A percentile compares a stretch with the other conserved stretches of the same genome.
Evolutionary conservation across 2,329 filamentous ascomycete species (phyloP).

Genomic region (Aaosphaeria arxii): DNA sequence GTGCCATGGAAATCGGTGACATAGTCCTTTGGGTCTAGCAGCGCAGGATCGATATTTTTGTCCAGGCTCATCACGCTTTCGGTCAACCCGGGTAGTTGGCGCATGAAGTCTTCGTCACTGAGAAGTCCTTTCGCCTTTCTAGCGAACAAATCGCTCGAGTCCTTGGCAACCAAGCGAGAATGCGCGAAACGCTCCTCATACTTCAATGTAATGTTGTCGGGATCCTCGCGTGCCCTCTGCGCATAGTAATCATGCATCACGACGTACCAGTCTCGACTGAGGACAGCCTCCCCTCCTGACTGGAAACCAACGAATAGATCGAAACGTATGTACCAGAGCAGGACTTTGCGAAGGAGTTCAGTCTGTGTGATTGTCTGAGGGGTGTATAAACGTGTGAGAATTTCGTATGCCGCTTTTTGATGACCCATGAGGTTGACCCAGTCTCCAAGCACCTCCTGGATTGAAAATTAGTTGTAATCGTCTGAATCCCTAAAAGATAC

Average conservation of each 20-base stretch:
- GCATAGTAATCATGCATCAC: constrained; percentile 62
- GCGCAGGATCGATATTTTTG: constrained; percentile 56
- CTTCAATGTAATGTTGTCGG: constrained; percentile 62
- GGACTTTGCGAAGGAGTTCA: constrained; percentile 67
- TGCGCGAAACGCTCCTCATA: constrained; percentile 65
- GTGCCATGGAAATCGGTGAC: constrained; percentile 62
- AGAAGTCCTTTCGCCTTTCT: constrained; percentile 64
- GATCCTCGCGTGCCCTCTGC: constrained; percentile 57
- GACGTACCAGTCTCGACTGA: constrained; percentile 77
- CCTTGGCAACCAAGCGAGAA: constrained; percentile 70
- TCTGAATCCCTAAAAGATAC: constrained; percentile 9
- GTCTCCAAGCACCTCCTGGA: constrained; percentile 87
- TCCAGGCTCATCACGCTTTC: constrained; percentile 42
- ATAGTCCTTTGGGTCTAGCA: constrained; percentile 61
- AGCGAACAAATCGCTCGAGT: constrained; percentile 76
- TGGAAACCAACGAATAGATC: constrained; percentile 82
- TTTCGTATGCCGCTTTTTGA: constrained; percentile 81
- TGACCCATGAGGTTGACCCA: constrained; percentile 93
- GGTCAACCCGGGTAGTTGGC: constrained; percentile 53
- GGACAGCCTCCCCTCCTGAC: constrained; percentile 70
- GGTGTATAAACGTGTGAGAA: constrained; percentile 74
- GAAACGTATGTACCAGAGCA: constrained; percentile 88
- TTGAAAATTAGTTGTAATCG: neutral
- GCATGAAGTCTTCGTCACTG: constrained; percentile 60
- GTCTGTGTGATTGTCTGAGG: constrained; percentile 72